A percentile compares a stretch with the other conserved stretches of the same genome.
These are phyloP conservation scores for Nelumbo lutea DNA, from an alignment of 164 flowering plant species.

Conservation along the genomic window DNA sequence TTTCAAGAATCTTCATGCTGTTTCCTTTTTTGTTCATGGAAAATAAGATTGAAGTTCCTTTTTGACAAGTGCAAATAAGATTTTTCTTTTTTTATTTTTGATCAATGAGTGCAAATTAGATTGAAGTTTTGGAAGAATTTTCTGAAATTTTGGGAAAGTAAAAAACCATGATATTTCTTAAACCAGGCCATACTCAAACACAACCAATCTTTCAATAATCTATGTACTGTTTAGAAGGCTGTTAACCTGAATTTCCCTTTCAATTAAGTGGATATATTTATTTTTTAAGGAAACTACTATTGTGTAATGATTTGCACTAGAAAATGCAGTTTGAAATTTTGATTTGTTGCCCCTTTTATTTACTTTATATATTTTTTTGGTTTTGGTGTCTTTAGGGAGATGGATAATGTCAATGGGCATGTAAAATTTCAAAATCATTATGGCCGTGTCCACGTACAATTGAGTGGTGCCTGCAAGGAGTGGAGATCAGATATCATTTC, in stretches of 20 bases:
- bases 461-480: constrained; percentile 77
- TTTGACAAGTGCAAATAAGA: no score
- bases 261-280: neutral
- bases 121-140: no score
- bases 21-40: no score
- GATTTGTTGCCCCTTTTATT: neutral
- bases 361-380: constrained; percentile 13
- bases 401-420: constrained; percentile 83
- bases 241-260: neutral
- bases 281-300: neutral
- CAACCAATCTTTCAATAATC: neutral
- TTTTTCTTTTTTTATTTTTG: no score
- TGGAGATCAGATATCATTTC: constrained; percentile 67
- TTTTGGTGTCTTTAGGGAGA: constrained; percentile 46
- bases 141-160: no score
- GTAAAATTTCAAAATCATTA: constrained; percentile 90
- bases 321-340: neutral
- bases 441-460: constrained; percentile 70
- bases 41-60: no score
- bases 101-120: no score
- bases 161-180: no score
- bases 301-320: neutral
- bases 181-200: no score
- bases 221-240: neutral
- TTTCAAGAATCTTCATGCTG: no score